Evolutionary conservation across 2,329 filamentous ascomycete genomes (phyloP).

Genomic region (Chrysoporthe cubensis): DNA sequence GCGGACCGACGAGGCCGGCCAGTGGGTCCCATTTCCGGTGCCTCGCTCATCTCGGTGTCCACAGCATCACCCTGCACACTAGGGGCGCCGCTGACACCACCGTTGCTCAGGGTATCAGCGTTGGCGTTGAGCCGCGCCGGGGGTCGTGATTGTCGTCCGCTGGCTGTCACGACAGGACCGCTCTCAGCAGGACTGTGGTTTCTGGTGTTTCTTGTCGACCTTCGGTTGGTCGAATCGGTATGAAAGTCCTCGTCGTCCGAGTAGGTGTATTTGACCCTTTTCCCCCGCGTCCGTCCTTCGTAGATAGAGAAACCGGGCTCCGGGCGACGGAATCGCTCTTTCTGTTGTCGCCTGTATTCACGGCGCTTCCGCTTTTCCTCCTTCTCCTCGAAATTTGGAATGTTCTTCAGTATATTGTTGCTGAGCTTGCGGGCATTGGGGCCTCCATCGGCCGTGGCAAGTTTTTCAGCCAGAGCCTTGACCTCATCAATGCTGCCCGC

Average conservation of each 20-base stretch:
- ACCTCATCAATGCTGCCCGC: conserved; percentile 90
- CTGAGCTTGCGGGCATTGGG: conserved; percentile 79
- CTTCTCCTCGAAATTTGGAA: conserved; percentile 89
- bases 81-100: conserved; percentile 50
- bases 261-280: conserved; percentile 95
- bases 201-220: conserved; percentile 75
- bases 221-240: conserved; percentile 67
- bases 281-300: conserved; percentile 93
- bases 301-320: conserved; percentile 92
- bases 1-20: conserved; percentile 57
- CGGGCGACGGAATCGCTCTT: conserved; percentile 84
- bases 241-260: conserved; percentile 80
- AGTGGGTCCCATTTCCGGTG: conserved; percentile 44
- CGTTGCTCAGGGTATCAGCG: conserved; percentile 57
- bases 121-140: conserved; percentile 70
- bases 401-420: conserved; percentile 75
- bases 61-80: conserved; percentile 50
- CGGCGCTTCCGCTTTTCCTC: conserved; percentile 95
- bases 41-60: conserved; percentile 40
- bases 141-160: conserved; percentile 81
- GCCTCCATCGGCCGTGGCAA: conserved; percentile 76
- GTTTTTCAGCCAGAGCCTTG: conserved; percentile 72
- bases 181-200: conserved; percentile 74
- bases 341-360: conserved; percentile 85
- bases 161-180: conserved; percentile 73